Base-by-base conservation (phyloP, 2,329 filamentous ascomycete species). In the Phaeosphaeriaceae sp. region DNA sequence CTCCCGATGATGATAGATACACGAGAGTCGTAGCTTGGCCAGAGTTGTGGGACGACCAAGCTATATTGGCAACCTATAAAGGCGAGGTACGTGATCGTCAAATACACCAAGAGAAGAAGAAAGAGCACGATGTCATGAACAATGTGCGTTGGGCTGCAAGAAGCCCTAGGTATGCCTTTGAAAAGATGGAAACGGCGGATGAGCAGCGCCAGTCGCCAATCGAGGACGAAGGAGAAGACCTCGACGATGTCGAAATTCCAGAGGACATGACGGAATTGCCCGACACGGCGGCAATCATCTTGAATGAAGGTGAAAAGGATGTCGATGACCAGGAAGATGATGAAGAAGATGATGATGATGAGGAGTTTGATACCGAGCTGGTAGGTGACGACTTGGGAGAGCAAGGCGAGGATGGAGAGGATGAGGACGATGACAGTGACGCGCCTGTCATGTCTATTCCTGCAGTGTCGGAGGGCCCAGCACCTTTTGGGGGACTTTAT, bases 81-180 rank as follows among this genome's bases (percentile, higher is more conserved):
- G 59, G 61, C n/a, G 73, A 76, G 49, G 54, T 75, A 20, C 64
- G 63, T 22, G 58, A 72, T 42, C 67, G 62, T 20, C 60, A 70
- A 13, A 36, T 66, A 5, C 65, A 63, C 45, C 60, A 64, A 20
- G 64, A 68, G 52, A 76, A 68, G 56, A 51, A 42, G 21, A 60
- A 62, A 42, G 74, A 76, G 46, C 72, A 75, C 47, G 60, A 65
- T 1, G 61, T 77, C n/a, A 74, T 76, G 72, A 58, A 68, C 33
- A 67, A 51, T 10, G 70, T 76, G 10, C 71, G 74, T 3, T 70
- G 62, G 51, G 72, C 73, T 33, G 74, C 70, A 31, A 70, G 67
- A 47, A 76, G 73, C 31, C 73, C 74, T 3, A 57, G 69, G 44
- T 75, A 74, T 53, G 69, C 73, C 1, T 75, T 75, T 50, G 72